Evolutionary conservation across 768 basidiomycete genomes (phyloP), one percentile per base, ranked within the genome.

Genomic region (Tricholoma hemisulphureum): DNA sequence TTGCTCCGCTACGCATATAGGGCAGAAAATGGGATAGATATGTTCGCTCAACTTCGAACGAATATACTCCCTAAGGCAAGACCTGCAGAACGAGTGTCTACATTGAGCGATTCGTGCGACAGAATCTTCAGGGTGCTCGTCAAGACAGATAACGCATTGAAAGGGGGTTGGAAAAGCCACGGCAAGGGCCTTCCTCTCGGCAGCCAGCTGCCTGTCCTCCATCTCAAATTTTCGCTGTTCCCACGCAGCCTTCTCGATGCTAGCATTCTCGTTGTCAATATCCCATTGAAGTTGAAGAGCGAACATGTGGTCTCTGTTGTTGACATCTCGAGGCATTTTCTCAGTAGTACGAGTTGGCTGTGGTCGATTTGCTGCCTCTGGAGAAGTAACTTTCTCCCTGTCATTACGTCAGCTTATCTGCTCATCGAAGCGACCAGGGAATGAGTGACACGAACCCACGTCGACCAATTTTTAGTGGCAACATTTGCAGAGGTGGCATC

Each of bases 11-110:
- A 73, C 68, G 58, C 88, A 89, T 29, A 78, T 62, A 1, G 87
- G 88, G 67, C 87, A 89, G 11, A 80, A 64, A 28, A 89, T 80
- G 4, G 87, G 87, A 49, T 79, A 87, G 9, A 76, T 77, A 53
- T 76, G 77, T 34, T 84, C 82, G 14, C 73, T 71, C 18, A 88
- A 72, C 67, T 80, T 80, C 5, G 77, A 71, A 28, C 61, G 62
- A 11, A 81, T 69, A 51, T 81, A 78, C 4, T 58, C 60, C 54
- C 66, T 71, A 50, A 87, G 59, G 63, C 88, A 89, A 2, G 70
- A 65, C 51, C 82, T 73, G 67, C 88, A 89, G 64, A 82, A 81
- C 14, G 58, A 59, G 63, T 89, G 86, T 10, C 61, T 60, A 60
- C 87, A 89, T 2, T 55, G 58, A 26, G 67, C 8, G 70, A 84